Conservation (phyloP, 176 grass and related monocot genomes). For the Oryza officinalis region DNA sequence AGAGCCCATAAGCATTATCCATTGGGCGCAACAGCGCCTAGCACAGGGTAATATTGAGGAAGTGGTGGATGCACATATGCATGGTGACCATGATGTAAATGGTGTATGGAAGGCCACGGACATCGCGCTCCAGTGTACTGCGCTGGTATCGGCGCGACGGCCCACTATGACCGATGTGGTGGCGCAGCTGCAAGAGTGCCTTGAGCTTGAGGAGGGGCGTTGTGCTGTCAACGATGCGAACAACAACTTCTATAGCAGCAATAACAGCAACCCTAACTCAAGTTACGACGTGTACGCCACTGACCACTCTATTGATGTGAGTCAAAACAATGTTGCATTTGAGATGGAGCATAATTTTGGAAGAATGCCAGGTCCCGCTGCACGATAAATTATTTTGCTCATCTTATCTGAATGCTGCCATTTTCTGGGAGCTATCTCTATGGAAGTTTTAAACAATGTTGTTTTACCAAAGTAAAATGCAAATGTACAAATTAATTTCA, state of each 20-base stretch:
- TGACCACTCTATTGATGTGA: slow-evolving; percentile 13
- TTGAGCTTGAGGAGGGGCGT: slow-evolving; percentile 31
- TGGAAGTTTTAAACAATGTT: background rate
- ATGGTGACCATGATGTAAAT: slow-evolving; percentile 43
- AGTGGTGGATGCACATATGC: slow-evolving; percentile 38
- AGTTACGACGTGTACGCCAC: slow-evolving; percentile 20
- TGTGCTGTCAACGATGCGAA: background rate
- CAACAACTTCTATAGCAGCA: background rate
- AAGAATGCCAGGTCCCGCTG: slow-evolving; percentile 31
- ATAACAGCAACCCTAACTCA: background rate
- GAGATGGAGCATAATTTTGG: slow-evolving; percentile 12
- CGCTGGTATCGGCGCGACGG: background rate
- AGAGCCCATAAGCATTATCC: slow-evolving; percentile 19
- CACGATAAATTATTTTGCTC: background rate
- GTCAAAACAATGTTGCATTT: background rate
- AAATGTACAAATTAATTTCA: background rate
- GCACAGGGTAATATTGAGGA: slow-evolving; percentile 40
- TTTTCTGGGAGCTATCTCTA: background rate
- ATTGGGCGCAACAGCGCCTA: slow-evolving; percentile 35
- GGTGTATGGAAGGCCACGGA: slow-evolving; percentile 51
- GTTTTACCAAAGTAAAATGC: background rate
- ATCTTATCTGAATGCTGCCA: background rate
- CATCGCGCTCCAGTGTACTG: slow-evolving; percentile 57
- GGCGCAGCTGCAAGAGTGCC: slow-evolving; percentile 51
- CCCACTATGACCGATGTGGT: slow-evolving; percentile 64